These are phyloP conservation scores for Microstegium vimineum DNA, from an alignment of 176 grass and related monocot genomes.

Conservation along the genomic window DNA sequence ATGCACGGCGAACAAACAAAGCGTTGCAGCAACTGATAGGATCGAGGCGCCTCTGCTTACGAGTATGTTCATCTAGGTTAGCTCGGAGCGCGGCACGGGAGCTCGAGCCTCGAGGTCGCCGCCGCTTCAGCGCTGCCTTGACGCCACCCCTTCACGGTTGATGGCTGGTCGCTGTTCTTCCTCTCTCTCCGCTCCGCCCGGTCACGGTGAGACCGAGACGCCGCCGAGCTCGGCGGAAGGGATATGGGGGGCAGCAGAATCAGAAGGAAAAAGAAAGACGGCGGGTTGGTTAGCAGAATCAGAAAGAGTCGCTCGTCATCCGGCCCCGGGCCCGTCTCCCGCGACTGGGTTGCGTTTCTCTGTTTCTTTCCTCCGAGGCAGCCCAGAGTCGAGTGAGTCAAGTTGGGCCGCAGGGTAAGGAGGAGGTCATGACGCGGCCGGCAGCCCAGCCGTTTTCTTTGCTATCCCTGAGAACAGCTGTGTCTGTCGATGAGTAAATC, in stretches of 20 bases:
- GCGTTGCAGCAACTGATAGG: background rate
- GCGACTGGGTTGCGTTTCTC: background rate
- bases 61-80: slow-evolving; percentile 45
- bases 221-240: slow-evolving; percentile 8
- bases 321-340: background rate
- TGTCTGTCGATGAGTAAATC: no score
- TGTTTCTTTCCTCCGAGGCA: background rate
- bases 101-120: background rate
- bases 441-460: background rate
- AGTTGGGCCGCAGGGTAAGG: background rate
- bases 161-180: background rate
- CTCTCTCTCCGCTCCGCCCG: background rate
- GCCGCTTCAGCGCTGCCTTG: background rate
- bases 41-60: slow-evolving; percentile 14
- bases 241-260: background rate
- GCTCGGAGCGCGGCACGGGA: background rate
- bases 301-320: background rate
- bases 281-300: background rate
- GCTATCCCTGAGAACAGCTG: no score
- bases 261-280: background rate
- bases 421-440: background rate
- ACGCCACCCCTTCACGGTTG: background rate
- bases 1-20: background rate
- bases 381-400: background rate
- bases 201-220: background rate